Conservation (phyloP, 1,139 yeast species). For the Meyerozyma athensensis region DNA sequence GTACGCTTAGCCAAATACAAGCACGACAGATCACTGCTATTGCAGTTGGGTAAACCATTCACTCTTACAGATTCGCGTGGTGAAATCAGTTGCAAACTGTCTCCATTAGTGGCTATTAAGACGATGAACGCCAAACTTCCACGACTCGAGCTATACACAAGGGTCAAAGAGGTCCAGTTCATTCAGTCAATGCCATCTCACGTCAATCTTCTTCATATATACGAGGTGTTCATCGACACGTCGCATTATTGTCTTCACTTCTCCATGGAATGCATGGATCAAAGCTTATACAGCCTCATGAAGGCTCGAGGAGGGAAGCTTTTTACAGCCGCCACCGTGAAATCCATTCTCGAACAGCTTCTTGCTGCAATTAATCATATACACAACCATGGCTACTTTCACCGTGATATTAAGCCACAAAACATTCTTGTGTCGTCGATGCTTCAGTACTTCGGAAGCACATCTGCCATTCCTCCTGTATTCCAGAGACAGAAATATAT, state of each 20-base stretch:
- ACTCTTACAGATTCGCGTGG: conserved; percentile 49
- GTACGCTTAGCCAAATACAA: conserved; percentile 57
- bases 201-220: conserved; percentile 64
- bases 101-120: conserved; percentile 71
- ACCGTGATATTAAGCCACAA: conserved; percentile 78
- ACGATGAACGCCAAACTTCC: conserved; percentile 59
- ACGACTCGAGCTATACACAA: conserved; percentile 50
- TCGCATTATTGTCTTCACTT: conserved; percentile 58
- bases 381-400: conserved; percentile 70
- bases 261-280: conserved; percentile 86
- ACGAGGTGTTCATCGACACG: conserved; percentile 74
- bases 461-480: conserved; percentile 34
- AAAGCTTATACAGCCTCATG: conserved; percentile 71
- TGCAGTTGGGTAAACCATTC: conserved; percentile 17
- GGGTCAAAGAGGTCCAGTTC: conserved; percentile 72
- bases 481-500: conserved; percentile 47
- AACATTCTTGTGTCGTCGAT: conserved; percentile 71
- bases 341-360: conserved; percentile 65
- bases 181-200: conserved; percentile 69
- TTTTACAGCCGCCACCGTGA: conserved; percentile 57
- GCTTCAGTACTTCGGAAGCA: conserved; percentile 46
- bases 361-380: conserved; percentile 77
- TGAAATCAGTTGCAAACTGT: conserved; percentile 16
- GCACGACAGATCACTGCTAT: conserved; percentile 9
- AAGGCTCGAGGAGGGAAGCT: conserved; percentile 45